A percentile compares a stretch with the other conserved stretches of the same genome.
These are phyloP conservation scores for Cryphonectria japonica DNA, from an alignment of 2,329 filamentous ascomycete genomes.

Conservation along the genomic window DNA sequence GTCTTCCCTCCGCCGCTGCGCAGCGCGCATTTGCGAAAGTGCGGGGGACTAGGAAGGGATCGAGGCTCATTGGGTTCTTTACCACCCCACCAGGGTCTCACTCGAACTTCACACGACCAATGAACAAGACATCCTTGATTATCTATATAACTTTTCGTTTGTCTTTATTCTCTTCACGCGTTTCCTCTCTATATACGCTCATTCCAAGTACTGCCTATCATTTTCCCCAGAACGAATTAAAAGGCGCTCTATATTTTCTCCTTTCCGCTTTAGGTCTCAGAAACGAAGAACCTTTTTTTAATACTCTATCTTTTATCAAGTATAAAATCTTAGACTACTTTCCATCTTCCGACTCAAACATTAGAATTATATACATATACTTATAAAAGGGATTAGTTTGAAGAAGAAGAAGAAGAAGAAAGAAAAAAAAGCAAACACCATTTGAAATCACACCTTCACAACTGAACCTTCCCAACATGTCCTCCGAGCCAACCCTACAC, in stretches of 20 bases:
- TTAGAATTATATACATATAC: too few species aligned
- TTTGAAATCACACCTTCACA: too few species aligned
- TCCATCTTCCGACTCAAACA: too few species aligned
- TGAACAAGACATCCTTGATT: neutral
- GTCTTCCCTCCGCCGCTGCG: conserved; percentile 9
- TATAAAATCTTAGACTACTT: too few species aligned
- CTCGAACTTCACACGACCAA: neutral
- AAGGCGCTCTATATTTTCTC: too few species aligned
- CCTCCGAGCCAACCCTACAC: conserved; percentile 15
- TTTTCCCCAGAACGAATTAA: too few species aligned
- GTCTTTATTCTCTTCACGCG: neutral
- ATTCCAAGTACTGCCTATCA: too few species aligned
- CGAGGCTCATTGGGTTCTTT: neutral
- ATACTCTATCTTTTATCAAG: neutral
- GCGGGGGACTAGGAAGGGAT: neutral
- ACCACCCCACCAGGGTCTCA: neutral
- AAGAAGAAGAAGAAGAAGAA: too few species aligned
- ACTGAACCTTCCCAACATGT: neutral
- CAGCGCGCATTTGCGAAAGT: conserved; percentile 23
- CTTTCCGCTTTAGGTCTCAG: neutral
- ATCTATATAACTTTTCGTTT: neutral
- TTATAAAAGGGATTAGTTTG: too few species aligned
- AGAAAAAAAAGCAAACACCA: too few species aligned
- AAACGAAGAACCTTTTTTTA: neutral
- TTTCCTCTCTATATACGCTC: neutral